These are phyloP conservation scores for Ceratonia siliqua DNA, from an alignment of 306 rosid genomes.

Conservation along the genomic window DNA sequence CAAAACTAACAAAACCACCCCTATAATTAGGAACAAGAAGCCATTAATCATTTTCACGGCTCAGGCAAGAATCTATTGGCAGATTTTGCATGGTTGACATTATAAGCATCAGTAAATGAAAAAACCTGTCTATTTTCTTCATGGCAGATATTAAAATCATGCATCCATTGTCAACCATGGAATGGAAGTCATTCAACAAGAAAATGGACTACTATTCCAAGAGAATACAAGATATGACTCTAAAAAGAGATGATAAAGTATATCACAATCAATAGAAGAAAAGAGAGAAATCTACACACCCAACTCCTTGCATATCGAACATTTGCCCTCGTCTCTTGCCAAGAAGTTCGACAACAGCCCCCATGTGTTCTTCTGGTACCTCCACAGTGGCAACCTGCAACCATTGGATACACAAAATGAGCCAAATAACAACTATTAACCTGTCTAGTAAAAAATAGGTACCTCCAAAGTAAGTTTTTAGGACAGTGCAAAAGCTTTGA, in stretches of 20 bases:
- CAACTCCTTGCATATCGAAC: constrained; percentile 97
- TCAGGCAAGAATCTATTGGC: background rate
- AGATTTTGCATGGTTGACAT: background rate
- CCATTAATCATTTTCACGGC: background rate
- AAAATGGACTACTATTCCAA: background rate
- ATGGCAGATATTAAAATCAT: background rate
- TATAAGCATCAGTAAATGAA: background rate
- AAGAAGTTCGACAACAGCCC: constrained; percentile 92
- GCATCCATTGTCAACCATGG: background rate
- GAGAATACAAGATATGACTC: constrained; percentile 11
- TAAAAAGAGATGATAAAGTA: constrained; percentile 20
- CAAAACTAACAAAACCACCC: background rate
- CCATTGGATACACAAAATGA: constrained; percentile 22
- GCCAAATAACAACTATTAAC: constrained; percentile 11
- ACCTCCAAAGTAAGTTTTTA: constrained; percentile 1
- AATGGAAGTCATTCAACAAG: constrained; percentile 1
- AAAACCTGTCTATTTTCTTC: background rate
- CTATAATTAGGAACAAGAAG: background rate
- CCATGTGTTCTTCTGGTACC: constrained; percentile 97
- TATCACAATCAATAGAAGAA: constrained; percentile 33
- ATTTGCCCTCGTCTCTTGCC: constrained; percentile 95
- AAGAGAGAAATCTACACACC: constrained; percentile 57
- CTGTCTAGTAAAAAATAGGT: background rate
- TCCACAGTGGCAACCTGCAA: constrained; percentile 93
- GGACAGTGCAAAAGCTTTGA: background rate